These are phyloP conservation scores for Rhizopus microsporus DNA, from an alignment of 371 early-diverging fungal genomes.

Conservation along the genomic window DNA sequence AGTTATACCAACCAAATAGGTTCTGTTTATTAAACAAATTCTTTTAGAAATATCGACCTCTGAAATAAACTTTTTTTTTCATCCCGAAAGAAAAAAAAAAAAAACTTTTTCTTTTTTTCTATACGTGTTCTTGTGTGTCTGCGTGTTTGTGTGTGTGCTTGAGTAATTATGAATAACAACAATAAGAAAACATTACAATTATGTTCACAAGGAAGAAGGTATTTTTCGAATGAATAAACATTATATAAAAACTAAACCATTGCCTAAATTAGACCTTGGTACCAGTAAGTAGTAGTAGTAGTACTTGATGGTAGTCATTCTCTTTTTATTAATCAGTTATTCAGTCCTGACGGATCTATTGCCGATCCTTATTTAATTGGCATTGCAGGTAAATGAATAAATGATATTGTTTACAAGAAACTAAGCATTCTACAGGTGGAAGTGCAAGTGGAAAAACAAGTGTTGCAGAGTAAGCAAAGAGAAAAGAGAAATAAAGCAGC, in stretches of 20 bases:
- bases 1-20: not conserved
- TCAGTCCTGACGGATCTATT: conserved; percentile 63
- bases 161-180: not conserved
- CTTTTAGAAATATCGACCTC: not conserved
- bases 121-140: not conserved
- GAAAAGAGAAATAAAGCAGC: not conserved
- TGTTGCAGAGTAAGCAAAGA: conserved; percentile 62
- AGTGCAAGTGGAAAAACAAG: conserved; percentile 87
- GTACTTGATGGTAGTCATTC: not conserved
- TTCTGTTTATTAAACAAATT: too few relatives aligned
- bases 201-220: conserved; percentile 46
- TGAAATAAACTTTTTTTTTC: not conserved
- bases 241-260: not conserved
- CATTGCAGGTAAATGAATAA: conserved; percentile 59
- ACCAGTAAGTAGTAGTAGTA: conserved; percentile 32
- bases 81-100: too few relatives aligned
- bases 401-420: conserved; percentile 9
- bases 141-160: not conserved
- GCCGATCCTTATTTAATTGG: conserved; percentile 73
- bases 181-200: conserved; percentile 31
- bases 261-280: conserved; percentile 33
- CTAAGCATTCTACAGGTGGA: conserved; percentile 49
- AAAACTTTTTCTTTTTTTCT: conserved; percentile 6
- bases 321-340: not conserved
- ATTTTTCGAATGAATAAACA: conserved; percentile 3